phyloP scores from a whole-genome alignment of 1,284 basidiomycete genomes.

The Tetrapyrgos nigripes region DNA sequence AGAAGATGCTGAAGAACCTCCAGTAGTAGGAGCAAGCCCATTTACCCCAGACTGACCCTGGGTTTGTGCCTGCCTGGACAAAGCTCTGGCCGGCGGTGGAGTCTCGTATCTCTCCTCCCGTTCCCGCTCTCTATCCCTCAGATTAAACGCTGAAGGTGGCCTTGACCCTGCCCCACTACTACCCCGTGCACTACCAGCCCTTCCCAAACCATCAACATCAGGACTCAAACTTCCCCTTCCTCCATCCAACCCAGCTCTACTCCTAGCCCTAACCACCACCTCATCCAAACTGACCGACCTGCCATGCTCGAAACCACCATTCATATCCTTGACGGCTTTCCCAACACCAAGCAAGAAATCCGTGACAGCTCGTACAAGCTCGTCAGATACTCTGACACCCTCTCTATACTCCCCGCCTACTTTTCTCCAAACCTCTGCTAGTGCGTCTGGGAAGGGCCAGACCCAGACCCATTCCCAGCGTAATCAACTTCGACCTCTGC shows the following conservation, averaged over 20 bases:
- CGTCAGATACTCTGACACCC: constrained; percentile 72
- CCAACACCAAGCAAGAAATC: constrained; percentile 76
- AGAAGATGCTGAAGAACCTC: constrained; percentile 41
- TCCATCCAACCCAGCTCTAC: constrained; percentile 12
- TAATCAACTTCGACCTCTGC: constrained; percentile 63
- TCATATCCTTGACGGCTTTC: constrained; percentile 65
- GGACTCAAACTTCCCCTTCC: constrained; percentile 39
- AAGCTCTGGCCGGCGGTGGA: constrained; percentile 26
- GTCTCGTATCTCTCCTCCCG: constrained; percentile 39
- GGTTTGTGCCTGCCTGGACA: constrained; percentile 2
- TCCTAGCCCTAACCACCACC: constrained; percentile 33
- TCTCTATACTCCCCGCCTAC: constrained; percentile 77
- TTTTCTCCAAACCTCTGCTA: constrained; percentile 66
- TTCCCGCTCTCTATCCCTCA: constrained; percentile 24
- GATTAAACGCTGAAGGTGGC: constrained; percentile 33
- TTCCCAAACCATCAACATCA: constrained; percentile 26
- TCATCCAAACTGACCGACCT: constrained; percentile 58
- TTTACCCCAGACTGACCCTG: background rate
- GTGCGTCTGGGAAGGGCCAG: too few relatives aligned
- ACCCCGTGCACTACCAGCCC: constrained; percentile 17
- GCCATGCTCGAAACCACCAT: constrained; percentile 44
- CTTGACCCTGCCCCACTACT: constrained; percentile 53
- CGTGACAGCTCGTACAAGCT: constrained; percentile 76
- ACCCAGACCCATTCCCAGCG: constrained; percentile 35
- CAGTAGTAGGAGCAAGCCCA: constrained; percentile 26